Conservation (phyloP, 495 filamentous ascomycete species). For the Xylaria acuta region DNA sequence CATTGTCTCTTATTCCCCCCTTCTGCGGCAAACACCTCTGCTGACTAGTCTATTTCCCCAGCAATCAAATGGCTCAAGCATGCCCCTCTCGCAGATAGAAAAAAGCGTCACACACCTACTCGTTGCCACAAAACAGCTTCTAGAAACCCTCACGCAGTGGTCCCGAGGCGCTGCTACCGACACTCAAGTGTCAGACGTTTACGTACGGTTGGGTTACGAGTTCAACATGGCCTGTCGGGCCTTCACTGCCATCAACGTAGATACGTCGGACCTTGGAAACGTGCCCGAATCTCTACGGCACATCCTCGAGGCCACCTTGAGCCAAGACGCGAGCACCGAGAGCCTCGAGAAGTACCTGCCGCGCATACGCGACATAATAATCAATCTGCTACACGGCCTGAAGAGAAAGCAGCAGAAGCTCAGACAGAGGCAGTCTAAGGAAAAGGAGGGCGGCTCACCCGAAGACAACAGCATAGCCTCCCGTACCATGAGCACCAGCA, state of each 20-base stretch:
- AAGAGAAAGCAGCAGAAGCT: constrained; percentile 95
- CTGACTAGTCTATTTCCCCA: constrained; percentile 29
- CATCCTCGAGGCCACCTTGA: constrained; percentile 93
- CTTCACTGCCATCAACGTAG: constrained; percentile 94
- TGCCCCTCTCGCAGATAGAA: constrained; percentile 87
- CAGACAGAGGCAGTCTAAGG: constrained; percentile 77
- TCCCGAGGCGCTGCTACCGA: constrained; percentile 90
- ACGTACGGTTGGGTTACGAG: constrained; percentile 95
- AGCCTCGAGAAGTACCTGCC: constrained; percentile 92
- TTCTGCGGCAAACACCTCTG: background rate
- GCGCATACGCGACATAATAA: constrained; percentile 95
- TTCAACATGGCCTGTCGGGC: constrained; percentile 98
- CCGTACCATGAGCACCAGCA: constrained; percentile 72
- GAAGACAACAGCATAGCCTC: constrained; percentile 46
- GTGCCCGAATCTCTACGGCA: constrained; percentile 88
- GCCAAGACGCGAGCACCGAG: constrained; percentile 91
- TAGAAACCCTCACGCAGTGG: constrained; percentile 97
- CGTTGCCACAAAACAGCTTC: constrained; percentile 95
- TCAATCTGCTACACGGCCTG: constrained; percentile 91
- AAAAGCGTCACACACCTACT: constrained; percentile 98
- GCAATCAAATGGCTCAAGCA: constrained; percentile 51
- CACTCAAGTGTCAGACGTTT: constrained; percentile 95
- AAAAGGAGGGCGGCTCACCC: constrained; percentile 60
- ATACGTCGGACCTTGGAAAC: constrained; percentile 90
- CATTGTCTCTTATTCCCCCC: background rate